phyloP scores from a whole-genome alignment of 1,139 yeast species.

The Sugiyamaella japonica region DNA sequence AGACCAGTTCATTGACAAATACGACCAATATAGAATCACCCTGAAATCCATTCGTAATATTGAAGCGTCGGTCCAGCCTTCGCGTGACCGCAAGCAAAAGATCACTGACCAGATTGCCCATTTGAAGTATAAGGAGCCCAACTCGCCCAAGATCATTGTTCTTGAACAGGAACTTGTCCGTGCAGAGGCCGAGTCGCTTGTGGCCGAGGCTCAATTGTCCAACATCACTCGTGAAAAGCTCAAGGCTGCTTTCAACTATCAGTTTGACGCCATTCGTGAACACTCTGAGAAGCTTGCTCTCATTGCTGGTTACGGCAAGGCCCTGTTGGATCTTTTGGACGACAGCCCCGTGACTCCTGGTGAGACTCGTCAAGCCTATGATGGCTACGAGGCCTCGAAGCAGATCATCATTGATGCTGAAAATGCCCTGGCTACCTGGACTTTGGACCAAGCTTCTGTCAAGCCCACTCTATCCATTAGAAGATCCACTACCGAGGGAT shows the following conservation, averaged over 20 bases:
- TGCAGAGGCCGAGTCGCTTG: conserved; percentile 98
- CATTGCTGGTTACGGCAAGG: conserved; percentile 98
- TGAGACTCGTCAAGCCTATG: conserved; percentile 97
- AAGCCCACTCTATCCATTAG: conserved; percentile 91
- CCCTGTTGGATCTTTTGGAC: conserved; percentile 89
- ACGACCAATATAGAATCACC: conserved; percentile 96
- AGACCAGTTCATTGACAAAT: conserved; percentile 96
- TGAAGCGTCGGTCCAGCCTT: conserved; percentile 96
- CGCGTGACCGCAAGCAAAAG: conserved; percentile 96
- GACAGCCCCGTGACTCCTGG: conserved; percentile 98
- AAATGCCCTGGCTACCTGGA: conserved; percentile 94
- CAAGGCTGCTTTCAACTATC: conserved; percentile 96
- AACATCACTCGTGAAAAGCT: conserved; percentile 97
- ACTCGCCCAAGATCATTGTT: conserved; percentile 90
- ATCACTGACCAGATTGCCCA: conserved; percentile 97
- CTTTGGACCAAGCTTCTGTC: conserved; percentile 91
- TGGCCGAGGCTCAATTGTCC: conserved; percentile 97
- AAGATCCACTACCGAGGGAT: conserved; percentile 63
- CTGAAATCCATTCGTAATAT: conserved; percentile 93
- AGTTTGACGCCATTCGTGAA: conserved; percentile 94
- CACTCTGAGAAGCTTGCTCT: conserved; percentile 94
- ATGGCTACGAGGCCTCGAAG: conserved; percentile 97
- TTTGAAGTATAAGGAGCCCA: conserved; percentile 97
- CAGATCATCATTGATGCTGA: conserved; percentile 97
- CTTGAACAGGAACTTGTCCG: conserved; percentile 98